Evolutionary conservation across 2,329 filamentous ascomycete species (phyloP), one percentile per base, ranked within the genome.

Genomic region (Aspergillus sp.): DNA sequence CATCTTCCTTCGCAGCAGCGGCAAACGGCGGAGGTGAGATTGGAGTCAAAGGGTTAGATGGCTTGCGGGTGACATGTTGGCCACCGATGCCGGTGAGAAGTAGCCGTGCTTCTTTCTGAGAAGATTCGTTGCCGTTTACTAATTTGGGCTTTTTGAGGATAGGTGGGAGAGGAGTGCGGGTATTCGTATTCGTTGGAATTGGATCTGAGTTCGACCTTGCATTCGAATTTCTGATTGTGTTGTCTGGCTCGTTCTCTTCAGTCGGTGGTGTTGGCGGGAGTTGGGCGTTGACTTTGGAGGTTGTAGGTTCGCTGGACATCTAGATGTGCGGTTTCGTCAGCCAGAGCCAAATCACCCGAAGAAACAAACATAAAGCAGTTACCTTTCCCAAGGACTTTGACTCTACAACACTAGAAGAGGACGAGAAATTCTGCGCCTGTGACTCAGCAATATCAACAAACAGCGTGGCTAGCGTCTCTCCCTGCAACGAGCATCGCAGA

Each of bases 371-470:
- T 5, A 3, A 5, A 35, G 17, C 9, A 20, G 12, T 19, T 7
- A 44, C 23, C 27, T 33, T 32, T 19, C n/a, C 17, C 15, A 32
- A 33, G 4, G 41, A n/a, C 20, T 30, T 30, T 12, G 10, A 12
- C 33, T 17, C 17, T 13, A 35, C 13, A 35, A 35, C 20, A n/a
- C 41, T 27, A 32, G 37, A 20, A 39, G 37, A 33, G 6, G 25
- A 17, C 25, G 15, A 33, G 13, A n/a, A 3, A 2, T 55, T 47
- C 35, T 52, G 57, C n/a, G 56, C 47, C 32, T 52, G 57, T 15
- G 64, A 61, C 44, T 69, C 63, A 38, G 68, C 66, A 45, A 78
- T 74, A 43, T 66, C 61, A 41, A 68, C 59, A 42, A 77, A 76
- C 41, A 77, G 58, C 4, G 46, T 57, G 7, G 71, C 70, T 47